Percentiles rank a stretch among this genome's conserved stretches.
Conservation (phyloP, 2,329 filamentous ascomycete species). For the Fusarium verrucosum region DNA sequence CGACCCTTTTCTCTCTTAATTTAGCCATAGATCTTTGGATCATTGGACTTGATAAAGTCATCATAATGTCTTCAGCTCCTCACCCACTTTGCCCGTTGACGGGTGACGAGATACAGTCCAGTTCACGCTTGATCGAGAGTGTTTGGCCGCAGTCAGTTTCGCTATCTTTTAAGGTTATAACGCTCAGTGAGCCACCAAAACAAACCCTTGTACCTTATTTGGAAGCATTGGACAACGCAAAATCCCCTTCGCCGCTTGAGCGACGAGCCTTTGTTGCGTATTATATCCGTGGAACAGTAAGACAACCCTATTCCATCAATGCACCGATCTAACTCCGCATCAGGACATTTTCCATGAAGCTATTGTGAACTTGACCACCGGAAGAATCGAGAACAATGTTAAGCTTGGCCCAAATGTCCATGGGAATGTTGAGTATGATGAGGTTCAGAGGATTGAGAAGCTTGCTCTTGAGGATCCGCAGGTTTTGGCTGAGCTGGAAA, state of each 20-base stretch:
- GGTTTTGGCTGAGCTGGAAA: slow-evolving; percentile 24
- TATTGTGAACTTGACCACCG: slow-evolving; percentile 24
- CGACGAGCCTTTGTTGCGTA: slow-evolving; percentile 33
- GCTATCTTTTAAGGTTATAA: slow-evolving; percentile 35
- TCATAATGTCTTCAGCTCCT: background rate
- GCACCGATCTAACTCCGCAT: background rate
- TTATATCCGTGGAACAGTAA: slow-evolving; percentile 29
- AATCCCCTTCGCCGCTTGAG: slow-evolving; percentile 4
- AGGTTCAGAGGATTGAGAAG: slow-evolving; percentile 31
- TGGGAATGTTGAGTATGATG: slow-evolving; percentile 29
- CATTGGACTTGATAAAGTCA: accelerated
- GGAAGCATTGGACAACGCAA: slow-evolving; percentile 12
- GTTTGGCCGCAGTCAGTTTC: slow-evolving; percentile 27
- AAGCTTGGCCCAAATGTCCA: slow-evolving; percentile 32
- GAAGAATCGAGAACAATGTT: slow-evolving; percentile 27
- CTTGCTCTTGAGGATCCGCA: slow-evolving; percentile 24
- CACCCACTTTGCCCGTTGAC: slow-evolving; percentile 34
- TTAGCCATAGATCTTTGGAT: background rate
- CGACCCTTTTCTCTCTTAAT: background rate
- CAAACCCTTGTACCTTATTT: slow-evolving; percentile 26
- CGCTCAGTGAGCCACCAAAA: slow-evolving; percentile 31
- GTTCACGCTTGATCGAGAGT: slow-evolving; percentile 17
- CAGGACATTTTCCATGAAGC: slow-evolving; percentile 36
- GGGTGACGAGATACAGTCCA: slow-evolving; percentile 25
- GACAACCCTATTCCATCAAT: background rate